These are phyloP conservation scores for Cucurbita ficifolia DNA, from an alignment of 306 rosid species.

Conservation along the genomic window DNA sequence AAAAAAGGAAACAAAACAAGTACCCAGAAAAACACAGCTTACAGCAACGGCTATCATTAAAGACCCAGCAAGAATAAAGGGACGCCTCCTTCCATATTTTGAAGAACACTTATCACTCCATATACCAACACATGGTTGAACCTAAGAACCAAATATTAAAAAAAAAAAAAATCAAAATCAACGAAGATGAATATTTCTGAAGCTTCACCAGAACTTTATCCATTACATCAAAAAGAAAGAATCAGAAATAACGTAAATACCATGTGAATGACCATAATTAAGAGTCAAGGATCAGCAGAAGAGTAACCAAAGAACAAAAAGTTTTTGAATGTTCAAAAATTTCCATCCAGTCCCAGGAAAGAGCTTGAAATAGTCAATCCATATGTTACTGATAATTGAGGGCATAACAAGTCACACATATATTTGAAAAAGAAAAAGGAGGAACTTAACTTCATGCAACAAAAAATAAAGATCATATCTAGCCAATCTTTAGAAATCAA, in stretches of 20 bases:
- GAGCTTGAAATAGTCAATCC: not conserved
- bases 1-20: conserved; percentile 4
- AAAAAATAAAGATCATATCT: not conserved
- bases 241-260: not conserved
- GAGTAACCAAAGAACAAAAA: not conserved
- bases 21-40: conserved; percentile 21
- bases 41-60: conserved; percentile 71
- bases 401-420: not conserved
- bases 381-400: not conserved
- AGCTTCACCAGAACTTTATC: not conserved
- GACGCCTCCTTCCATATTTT: conserved; percentile 86
- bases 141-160: conserved; percentile 23
- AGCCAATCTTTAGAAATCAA: not conserved
- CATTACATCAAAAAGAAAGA: not conserved
- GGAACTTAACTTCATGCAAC: not conserved
- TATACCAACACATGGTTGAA: conserved; percentile 80
- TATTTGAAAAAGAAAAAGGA: not conserved
- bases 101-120: conserved; percentile 97
- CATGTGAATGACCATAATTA: not conserved
- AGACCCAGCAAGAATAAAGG: conserved; percentile 90
- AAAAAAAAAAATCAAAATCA: not conserved
- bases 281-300: not conserved
- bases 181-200: not conserved
- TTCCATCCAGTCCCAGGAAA: not conserved
- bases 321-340: not conserved